These are phyloP conservation scores for Calonectria henricotiae DNA, from an alignment of 2,329 filamentous ascomycete genomes.

Conservation along the genomic window DNA sequence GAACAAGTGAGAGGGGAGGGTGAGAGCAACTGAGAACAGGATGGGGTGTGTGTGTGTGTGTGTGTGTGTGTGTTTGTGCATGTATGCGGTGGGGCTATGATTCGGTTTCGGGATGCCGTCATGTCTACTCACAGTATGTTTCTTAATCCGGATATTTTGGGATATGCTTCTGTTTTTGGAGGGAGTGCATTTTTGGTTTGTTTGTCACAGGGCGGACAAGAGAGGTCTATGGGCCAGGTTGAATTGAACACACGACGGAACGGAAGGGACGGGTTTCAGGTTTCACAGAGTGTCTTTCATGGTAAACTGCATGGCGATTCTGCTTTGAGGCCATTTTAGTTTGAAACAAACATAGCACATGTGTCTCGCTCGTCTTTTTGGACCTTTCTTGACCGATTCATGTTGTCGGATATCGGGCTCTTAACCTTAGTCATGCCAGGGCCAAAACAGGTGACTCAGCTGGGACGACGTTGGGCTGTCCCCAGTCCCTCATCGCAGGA, in stretches of 20 bases:
- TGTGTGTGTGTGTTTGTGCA: too few species aligned
- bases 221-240: not conserved
- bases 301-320: slow-evolving; percentile 10
- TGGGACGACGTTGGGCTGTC: not conserved
- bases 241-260: not conserved
- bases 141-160: not conserved
- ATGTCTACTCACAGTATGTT: not conserved
- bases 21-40: not conserved
- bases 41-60: not conserved
- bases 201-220: not conserved
- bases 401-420: slow-evolving; percentile 10
- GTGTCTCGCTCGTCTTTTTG: slow-evolving; percentile 3
- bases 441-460: not conserved
- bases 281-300: slow-evolving; percentile 19
- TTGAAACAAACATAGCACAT: slow-evolving; percentile 14
- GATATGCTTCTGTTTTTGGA: not conserved
- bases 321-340: not conserved
- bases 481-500: slow-evolving; percentile 20
- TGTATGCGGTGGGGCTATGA: slow-evolving; percentile 21
- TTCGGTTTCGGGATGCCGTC: slow-evolving; percentile 18
- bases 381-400: not conserved
- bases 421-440: slow-evolving; percentile 19
- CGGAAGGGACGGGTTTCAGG: not conserved
- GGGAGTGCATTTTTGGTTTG: not conserved
- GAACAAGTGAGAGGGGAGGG: not conserved